Conservation (phyloP, 2,329 filamentous ascomycete genomes). For the Hirsutella minnesotensis region DNA sequence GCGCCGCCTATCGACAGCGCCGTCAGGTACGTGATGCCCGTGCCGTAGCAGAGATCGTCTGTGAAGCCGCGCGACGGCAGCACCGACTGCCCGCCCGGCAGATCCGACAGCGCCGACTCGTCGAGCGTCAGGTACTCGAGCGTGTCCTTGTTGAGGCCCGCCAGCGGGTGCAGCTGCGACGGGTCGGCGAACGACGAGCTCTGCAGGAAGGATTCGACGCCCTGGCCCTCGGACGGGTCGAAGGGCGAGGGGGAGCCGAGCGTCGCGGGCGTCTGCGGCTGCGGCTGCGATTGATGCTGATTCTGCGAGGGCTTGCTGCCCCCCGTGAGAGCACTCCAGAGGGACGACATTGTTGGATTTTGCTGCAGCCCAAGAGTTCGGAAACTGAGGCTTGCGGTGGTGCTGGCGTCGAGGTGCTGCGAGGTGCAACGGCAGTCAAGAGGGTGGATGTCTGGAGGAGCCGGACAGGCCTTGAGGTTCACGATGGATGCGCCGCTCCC, state of each 20-base stretch:
- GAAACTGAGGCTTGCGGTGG: too few relatives aligned
- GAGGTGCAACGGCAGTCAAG: too few relatives aligned
- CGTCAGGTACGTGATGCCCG: constrained; percentile 85
- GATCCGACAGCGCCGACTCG: constrained; percentile 75
- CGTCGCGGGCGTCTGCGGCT: constrained; percentile 8
- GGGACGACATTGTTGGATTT: constrained; percentile 30
- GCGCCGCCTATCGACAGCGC: constrained; percentile 75
- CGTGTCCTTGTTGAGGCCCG: constrained; percentile 82
- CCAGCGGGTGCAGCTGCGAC: constrained; percentile 80
- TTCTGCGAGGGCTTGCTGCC: constrained; percentile 37
- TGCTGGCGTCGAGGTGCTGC: not conserved
- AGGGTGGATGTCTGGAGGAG: too few relatives aligned
- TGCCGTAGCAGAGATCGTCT: constrained; percentile 96
- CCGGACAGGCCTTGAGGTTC: too few relatives aligned
- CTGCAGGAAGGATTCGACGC: constrained; percentile 78
- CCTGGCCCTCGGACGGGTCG: constrained; percentile 61
- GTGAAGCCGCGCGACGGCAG: constrained; percentile 94
- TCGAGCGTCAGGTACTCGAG: constrained; percentile 94
- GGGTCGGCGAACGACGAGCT: constrained; percentile 72
- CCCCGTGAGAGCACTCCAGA: constrained; percentile 52
- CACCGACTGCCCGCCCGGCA: constrained; percentile 76
- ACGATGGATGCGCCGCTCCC: too few relatives aligned
- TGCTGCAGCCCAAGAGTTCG: too few relatives aligned
- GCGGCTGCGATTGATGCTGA: constrained; percentile 24
- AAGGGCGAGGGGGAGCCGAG: constrained; percentile 41